Conservation (phyloP, 768 basidiomycete species). For the Suillus sp. region DNA sequence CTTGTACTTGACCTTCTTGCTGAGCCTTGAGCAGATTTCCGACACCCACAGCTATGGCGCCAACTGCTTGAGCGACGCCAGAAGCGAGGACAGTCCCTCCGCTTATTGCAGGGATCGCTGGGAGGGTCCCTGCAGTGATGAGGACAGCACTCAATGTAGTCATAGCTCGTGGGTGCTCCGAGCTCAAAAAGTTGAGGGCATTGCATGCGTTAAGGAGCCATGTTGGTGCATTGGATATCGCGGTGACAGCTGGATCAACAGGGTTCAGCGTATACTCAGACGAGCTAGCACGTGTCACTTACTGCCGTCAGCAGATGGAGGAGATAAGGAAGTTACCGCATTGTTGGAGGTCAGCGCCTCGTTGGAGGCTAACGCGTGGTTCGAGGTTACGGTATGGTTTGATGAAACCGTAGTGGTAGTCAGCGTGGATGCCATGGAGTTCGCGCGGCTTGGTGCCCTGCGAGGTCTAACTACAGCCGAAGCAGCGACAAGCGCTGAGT, state of each 20-base stretch:
- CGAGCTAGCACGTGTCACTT: slow-evolving; percentile 1
- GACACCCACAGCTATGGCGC: slow-evolving; percentile 76
- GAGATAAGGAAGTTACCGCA: slow-evolving; percentile 1
- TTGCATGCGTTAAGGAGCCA: slow-evolving; percentile 80
- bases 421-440: slow-evolving; percentile 31
- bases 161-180: slow-evolving; percentile 77
- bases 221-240: slow-evolving; percentile 61
- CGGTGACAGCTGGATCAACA: slow-evolving; percentile 38
- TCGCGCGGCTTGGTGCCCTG: slow-evolving; percentile 32
- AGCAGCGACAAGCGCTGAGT: slow-evolving; percentile 33
- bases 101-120: slow-evolving; percentile 67
- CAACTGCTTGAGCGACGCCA: slow-evolving; percentile 74
- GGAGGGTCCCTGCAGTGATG: slow-evolving; percentile 76
- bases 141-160: slow-evolving; percentile 74
- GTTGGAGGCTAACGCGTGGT: not conserved
- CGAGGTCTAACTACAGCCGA: slow-evolving; percentile 31
- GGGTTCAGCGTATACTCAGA: not conserved
- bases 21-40: slow-evolving; percentile 57
- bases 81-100: slow-evolving; percentile 76
- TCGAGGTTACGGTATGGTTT: not conserved
- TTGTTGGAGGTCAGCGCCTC: not conserved
- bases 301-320: slow-evolving; percentile 13
- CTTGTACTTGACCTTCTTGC: slow-evolving; percentile 41
- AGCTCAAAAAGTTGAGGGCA: slow-evolving; percentile 72
- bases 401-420: slow-evolving; percentile 16